These are phyloP conservation scores for Xylaria sp. DNA, from an alignment of 2,329 filamentous ascomycete species.

Conservation along the genomic window DNA sequence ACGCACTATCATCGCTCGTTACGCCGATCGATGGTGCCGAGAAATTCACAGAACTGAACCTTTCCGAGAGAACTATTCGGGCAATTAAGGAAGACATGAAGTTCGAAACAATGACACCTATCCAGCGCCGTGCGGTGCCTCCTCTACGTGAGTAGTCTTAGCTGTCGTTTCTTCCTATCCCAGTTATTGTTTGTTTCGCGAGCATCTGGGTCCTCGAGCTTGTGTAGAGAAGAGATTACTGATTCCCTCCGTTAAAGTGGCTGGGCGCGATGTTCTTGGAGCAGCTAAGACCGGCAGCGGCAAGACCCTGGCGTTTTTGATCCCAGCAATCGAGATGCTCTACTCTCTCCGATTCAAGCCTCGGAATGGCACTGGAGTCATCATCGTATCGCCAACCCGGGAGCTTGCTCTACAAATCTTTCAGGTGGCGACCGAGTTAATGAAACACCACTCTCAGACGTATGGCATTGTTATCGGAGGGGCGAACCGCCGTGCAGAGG, in stretches of 20 bases:
- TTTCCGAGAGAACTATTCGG: constrained; percentile 88
- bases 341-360: constrained; percentile 90
- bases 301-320: constrained; percentile 94
- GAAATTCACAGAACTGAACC: constrained; percentile 81
- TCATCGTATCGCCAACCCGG: constrained; percentile 91
- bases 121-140: constrained; percentile 87
- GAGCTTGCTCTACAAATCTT: constrained; percentile 97
- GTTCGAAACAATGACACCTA: constrained; percentile 95
- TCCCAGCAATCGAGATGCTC: constrained; percentile 94
- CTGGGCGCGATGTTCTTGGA: constrained; percentile 91
- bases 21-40: constrained; percentile 68
- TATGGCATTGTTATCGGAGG: constrained; percentile 97
- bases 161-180: background rate
- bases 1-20: constrained; percentile 65
- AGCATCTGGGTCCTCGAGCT: background rate
- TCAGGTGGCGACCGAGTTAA: constrained; percentile 90
- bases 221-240: background rate
- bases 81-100: constrained; percentile 87
- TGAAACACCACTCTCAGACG: constrained; percentile 89
- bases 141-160: constrained; percentile 61
- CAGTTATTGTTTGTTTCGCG: constrained; percentile 79
- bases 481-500: constrained; percentile 89
- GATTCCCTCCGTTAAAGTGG: constrained; percentile 56
- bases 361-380: constrained; percentile 88
- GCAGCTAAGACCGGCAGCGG: constrained; percentile 93